Evolutionary conservation across 2,329 filamentous ascomycete genomes (phyloP).

Genomic region (Colletotrichum magnum): DNA sequence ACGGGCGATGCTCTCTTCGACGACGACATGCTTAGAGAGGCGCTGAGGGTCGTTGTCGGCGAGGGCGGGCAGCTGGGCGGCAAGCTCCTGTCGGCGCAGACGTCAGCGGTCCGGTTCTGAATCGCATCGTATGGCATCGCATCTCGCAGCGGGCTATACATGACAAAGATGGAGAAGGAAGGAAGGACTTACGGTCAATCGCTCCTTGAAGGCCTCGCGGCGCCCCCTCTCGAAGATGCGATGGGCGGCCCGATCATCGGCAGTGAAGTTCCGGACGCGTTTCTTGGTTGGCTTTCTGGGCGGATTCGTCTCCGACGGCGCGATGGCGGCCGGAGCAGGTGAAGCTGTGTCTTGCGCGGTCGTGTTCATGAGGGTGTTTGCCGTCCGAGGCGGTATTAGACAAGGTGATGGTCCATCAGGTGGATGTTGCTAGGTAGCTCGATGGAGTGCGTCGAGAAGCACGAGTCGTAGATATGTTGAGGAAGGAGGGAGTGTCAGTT

Average conservation of each 20-base stretch:
- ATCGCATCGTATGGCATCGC: not conserved
- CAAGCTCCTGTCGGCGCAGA: conserved; percentile 50
- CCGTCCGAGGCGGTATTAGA: not conserved
- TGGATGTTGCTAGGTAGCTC: not conserved
- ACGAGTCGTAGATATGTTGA: not conserved
- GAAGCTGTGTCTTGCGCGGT: conserved; percentile 15
- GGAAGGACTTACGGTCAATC: conserved; percentile 49
- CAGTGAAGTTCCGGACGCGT: conserved; percentile 55
- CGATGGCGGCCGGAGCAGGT: conserved; percentile 13
- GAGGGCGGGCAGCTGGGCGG: conserved; percentile 51
- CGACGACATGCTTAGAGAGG: conserved; percentile 56
- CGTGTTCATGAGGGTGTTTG: conserved; percentile 21
- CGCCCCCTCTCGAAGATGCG: conserved; percentile 57
- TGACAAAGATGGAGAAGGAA: not conserved
- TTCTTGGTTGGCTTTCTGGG: conserved; percentile 46
- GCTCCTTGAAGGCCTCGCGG: conserved; percentile 57
- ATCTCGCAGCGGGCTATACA: not conserved
- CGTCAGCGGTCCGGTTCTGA: not conserved
- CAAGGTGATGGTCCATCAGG: conserved; percentile 7
- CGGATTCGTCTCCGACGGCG: conserved; percentile 10
- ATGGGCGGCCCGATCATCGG: conserved; percentile 57
- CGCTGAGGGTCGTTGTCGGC: conserved; percentile 51
- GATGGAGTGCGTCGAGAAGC: not conserved
- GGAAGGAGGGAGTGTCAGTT: not conserved
- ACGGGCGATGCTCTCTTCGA: conserved; percentile 53